A percentile compares a stretch with the other conserved stretches of the same genome.
These are phyloP conservation scores for Linnemannia exigua DNA, from an alignment of 192 early-diverging fungal genomes.

Conservation along the genomic window DNA sequence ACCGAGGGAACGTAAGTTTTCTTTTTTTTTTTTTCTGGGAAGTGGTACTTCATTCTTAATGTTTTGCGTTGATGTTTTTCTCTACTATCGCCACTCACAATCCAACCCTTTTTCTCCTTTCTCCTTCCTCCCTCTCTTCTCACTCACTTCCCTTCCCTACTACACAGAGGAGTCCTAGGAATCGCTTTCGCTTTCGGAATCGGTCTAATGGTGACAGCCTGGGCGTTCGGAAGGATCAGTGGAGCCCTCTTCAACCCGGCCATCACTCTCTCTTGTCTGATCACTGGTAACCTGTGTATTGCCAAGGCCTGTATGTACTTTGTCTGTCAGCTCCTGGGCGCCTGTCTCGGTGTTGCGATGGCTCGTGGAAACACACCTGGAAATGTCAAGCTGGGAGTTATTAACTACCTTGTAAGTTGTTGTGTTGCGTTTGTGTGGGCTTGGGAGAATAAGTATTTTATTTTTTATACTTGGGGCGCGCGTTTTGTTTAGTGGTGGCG, in stretches of 20 bases:
- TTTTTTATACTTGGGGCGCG: no score
- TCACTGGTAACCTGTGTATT: constrained; percentile 59
- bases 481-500: no score
- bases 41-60: background rate
- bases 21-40: background rate
- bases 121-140: background rate
- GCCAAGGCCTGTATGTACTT: constrained; percentile 61
- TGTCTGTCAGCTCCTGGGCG: constrained; percentile 69
- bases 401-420: constrained; percentile 25
- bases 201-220: constrained; percentile 61
- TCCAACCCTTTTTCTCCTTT: background rate
- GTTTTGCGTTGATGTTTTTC: background rate
- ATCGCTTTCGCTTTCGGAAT: constrained; percentile 63
- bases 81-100: background rate
- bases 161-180: constrained; percentile 36
- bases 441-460: no score
- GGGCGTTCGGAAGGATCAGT: constrained; percentile 62
- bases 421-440: background rate
- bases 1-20: constrained; percentile 29
- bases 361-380: constrained; percentile 24
- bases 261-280: constrained; percentile 66
- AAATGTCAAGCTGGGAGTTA: constrained; percentile 1
- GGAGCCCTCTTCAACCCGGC: constrained; percentile 76
- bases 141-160: no score
- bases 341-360: constrained; percentile 60